A percentile compares a stretch with the other conserved stretches of the same genome.
Conservation (phyloP, 73 alveolate genomes). For the Vitrella brassicaformis region DNA sequence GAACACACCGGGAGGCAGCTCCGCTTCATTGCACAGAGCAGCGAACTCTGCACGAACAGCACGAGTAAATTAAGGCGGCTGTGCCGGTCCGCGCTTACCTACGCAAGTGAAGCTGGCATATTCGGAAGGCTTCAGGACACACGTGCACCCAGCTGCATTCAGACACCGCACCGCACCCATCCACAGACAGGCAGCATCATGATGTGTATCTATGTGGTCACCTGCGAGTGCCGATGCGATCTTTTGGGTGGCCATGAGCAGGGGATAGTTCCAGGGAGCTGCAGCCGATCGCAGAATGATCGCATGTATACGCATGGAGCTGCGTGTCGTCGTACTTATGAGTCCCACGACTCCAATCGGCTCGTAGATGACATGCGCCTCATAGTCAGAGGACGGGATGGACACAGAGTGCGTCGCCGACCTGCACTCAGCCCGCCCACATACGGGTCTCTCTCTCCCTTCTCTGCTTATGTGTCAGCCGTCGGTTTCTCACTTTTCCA, state of each 20-base stretch:
- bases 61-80: too few species aligned
- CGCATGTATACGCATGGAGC: too few species aligned
- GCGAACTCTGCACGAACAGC: too few species aligned
- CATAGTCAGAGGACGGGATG: neutral
- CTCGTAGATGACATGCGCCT: conserved; percentile 2
- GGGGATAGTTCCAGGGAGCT: conserved; percentile 63
- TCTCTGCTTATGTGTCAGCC: neutral
- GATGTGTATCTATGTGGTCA: too few species aligned
- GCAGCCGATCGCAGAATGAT: too few species aligned
- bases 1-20: conserved; percentile 47
- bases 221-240: conserved; percentile 54
- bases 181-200: too few species aligned
- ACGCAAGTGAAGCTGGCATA: conserved; percentile 43
- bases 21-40: conserved; percentile 30
- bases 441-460: too few species aligned
- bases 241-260: conserved; percentile 58
- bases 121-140: conserved; percentile 46
- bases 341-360: conserved; percentile 59
- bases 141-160: conserved; percentile 49
- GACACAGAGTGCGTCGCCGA: neutral
- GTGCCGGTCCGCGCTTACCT: too few species aligned
- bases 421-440: neutral
- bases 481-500: neutral
- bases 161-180: too few species aligned
- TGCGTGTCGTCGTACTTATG: too few species aligned